Conservation (phyloP, 108 stramenopile genomes). For the Mayamaea pseudoterrestris region DNA sequence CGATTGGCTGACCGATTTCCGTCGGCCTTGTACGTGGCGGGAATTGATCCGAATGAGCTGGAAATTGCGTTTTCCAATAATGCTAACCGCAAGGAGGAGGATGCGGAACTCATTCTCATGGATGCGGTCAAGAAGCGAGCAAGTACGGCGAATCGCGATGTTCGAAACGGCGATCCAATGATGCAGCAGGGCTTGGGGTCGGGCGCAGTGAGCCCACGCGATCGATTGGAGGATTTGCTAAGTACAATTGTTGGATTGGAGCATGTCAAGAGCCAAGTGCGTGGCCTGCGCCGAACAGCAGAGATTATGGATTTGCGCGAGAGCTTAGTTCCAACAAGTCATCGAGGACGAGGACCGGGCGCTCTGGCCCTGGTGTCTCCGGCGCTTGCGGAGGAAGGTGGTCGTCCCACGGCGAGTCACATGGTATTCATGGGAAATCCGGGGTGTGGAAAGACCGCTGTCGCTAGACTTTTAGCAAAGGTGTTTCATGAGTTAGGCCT, state of each 20-base stretch:
- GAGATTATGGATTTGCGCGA: constrained; percentile 80
- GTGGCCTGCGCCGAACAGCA: constrained; percentile 69
- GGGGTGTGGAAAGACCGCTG: constrained; percentile 93
- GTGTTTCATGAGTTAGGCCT: constrained; percentile 82
- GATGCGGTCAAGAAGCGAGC: constrained; percentile 55
- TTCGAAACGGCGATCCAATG: constrained; percentile 3
- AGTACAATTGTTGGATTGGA: constrained; percentile 77
- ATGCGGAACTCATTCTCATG: constrained; percentile 50
- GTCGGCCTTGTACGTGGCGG: constrained; percentile 77
- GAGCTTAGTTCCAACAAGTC: constrained; percentile 49
- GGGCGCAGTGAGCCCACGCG: constrained; percentile 32
- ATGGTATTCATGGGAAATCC: constrained; percentile 93
- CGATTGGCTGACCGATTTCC: constrained; percentile 80
- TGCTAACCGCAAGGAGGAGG: constrained; percentile 25
- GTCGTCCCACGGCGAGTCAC: constrained; percentile 60
- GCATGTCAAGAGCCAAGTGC: constrained; percentile 81
- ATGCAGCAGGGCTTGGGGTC: constrained; percentile 10
- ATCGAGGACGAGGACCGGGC: constrained; percentile 33
- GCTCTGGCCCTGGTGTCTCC: constrained; percentile 30
- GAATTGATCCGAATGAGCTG: constrained; percentile 79
- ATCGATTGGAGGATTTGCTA: constrained; percentile 79
- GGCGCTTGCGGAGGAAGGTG: constrained; percentile 41
- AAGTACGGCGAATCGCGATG: constrained; percentile 12
- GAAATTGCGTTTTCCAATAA: constrained; percentile 74
- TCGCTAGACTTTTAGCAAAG: constrained; percentile 83